Conservation (phyloP, 257 asterid genomes). For the Nicotiana benthamiana region DNA sequence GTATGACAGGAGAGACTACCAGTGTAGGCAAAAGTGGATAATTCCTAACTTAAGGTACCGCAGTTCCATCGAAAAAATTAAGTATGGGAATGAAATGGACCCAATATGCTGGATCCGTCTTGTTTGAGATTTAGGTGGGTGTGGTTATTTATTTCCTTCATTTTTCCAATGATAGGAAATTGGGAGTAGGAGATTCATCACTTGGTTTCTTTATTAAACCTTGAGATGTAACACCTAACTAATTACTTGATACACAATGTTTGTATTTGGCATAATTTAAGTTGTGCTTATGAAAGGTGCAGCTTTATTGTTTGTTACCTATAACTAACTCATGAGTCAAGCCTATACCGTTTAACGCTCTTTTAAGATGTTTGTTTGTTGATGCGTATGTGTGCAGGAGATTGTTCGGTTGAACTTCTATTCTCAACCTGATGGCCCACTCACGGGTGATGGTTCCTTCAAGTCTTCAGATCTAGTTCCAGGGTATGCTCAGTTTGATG, state of each 20-base stretch:
- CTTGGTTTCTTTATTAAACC: not conserved
- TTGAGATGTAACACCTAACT: not conserved
- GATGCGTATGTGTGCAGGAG: conserved; percentile 35
- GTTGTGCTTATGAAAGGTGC: not conserved
- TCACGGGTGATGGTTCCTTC: conserved; percentile 61
- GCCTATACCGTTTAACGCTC: not conserved
- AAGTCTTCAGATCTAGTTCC: conserved; percentile 71
- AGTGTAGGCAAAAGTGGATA: not conserved
- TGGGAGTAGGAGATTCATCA: not conserved
- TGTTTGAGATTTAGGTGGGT: not conserved
- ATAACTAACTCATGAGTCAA: not conserved
- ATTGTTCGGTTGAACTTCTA: conserved; percentile 65
- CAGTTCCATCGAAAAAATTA: not conserved
- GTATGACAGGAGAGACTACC: not conserved
- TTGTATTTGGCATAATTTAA: not conserved
- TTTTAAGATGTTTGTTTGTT: conserved; percentile 9
- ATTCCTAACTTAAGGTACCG: not conserved
- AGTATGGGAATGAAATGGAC: not conserved
- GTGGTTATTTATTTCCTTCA: not conserved
- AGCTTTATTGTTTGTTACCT: not conserved
- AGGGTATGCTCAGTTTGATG: conserved; percentile 46
- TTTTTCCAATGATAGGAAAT: not conserved
- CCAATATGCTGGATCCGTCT: not conserved
- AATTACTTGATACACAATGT: not conserved
- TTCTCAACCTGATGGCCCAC: conserved; percentile 91